These are phyloP conservation scores for Hypoxylon sp. DNA, from an alignment of 2,329 filamentous ascomycete genomes.

Conservation along the genomic window DNA sequence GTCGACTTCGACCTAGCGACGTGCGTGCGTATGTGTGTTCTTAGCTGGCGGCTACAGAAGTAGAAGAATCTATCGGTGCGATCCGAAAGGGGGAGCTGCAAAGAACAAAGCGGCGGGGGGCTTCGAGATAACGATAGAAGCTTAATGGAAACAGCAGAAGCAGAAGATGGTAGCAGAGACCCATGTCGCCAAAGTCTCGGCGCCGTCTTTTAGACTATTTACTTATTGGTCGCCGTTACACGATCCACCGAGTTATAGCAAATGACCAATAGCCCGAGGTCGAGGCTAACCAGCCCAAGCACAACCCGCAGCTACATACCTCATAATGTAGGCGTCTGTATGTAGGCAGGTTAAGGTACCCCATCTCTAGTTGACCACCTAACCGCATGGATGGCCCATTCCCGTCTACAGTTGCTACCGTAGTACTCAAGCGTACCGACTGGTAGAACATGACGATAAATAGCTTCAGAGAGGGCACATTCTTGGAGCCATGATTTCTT, in stretches of 20 bases:
- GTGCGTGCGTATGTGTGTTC: constrained; percentile 17
- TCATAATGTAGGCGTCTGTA: constrained; percentile 25
- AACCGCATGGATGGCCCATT: constrained; percentile 34
- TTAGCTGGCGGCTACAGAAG: constrained; percentile 23
- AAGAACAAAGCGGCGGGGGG: constrained; percentile 50
- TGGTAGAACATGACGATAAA: constrained; percentile 36
- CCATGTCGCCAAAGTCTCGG: constrained; percentile 41
- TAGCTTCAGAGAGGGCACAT: constrained; percentile 24
- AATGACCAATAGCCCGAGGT: constrained; percentile 19
- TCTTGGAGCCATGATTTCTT: constrained; percentile 36
- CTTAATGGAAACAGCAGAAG: constrained; percentile 50
- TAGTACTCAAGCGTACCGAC: constrained; percentile 37
- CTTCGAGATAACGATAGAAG: constrained; percentile 55
- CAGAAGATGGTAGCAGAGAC: constrained; percentile 33
- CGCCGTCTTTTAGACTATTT: constrained; percentile 29
- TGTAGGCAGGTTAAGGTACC: constrained; percentile 23
- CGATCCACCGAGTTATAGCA: constrained; percentile 31
- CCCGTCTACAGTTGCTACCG: constrained; percentile 38
- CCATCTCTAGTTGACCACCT: constrained; percentile 30
- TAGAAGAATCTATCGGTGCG: constrained; percentile 42
- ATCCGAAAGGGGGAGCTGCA: constrained; percentile 55
- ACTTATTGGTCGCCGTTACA: constrained; percentile 34
- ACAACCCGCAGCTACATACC: constrained; percentile 35
- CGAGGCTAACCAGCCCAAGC: constrained; percentile 38
- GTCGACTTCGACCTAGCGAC: constrained; percentile 29